Evolutionary conservation across 371 early-diverging fungal species (phyloP).

Genomic region (Umbelopsis sp.): DNA sequence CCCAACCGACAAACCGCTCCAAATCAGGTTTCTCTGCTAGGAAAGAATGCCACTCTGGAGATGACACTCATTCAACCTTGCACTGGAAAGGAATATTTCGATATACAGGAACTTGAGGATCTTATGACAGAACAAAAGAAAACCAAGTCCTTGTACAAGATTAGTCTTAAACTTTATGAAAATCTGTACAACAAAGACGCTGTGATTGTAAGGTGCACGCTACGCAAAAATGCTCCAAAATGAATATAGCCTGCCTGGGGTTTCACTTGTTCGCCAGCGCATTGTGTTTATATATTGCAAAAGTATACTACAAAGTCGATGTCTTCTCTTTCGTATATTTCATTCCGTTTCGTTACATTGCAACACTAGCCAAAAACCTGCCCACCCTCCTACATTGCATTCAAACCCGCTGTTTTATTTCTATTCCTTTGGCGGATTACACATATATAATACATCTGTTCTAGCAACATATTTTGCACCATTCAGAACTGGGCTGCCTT

Average conservation of each 20-base stretch:
- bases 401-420: no score
- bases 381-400: no score
- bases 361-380: no score
- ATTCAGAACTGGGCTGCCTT: constrained; percentile 51
- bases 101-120: background rate
- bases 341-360: no score
- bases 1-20: background rate
- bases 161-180: background rate
- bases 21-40: background rate
- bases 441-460: constrained; percentile 57
- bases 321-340: no score
- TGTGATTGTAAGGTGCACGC: background rate
- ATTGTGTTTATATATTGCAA: no score
- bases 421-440: background rate
- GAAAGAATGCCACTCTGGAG: background rate
- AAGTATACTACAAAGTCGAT: no score
- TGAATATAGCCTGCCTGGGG: no score
- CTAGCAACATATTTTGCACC: constrained; percentile 62
- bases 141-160: background rate
- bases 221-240: background rate
- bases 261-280: no score
- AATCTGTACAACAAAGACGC: background rate
- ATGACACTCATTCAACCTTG: background rate
- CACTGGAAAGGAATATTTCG: background rate
- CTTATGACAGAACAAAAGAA: background rate